These are phyloP conservation scores for Zizania palustris DNA, from an alignment of 202 grass and related monocot genomes.

Conservation along the genomic window DNA sequence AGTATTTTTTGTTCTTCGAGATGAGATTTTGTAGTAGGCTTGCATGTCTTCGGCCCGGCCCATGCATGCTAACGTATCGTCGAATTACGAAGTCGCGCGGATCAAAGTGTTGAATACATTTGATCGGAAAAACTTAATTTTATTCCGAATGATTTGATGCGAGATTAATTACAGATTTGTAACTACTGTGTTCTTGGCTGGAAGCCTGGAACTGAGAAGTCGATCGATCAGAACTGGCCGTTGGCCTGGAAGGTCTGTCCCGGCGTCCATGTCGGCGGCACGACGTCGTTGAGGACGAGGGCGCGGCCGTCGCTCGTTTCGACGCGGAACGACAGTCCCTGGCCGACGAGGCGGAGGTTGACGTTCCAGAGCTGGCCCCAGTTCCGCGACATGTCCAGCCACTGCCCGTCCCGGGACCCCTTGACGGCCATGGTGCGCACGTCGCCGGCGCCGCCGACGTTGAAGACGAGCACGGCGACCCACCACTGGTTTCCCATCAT, in stretches of 20 bases:
- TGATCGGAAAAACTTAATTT: too few species aligned
- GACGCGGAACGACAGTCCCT: slow-evolving; percentile 31
- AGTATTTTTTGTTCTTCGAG: too few species aligned
- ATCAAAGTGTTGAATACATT: too few species aligned
- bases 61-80: too few species aligned
- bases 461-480: slow-evolving; percentile 42
- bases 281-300: background rate
- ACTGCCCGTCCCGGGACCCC: slow-evolving; percentile 4
- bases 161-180: too few species aligned
- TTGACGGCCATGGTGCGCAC: slow-evolving; percentile 7
- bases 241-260: slow-evolving; percentile 47
- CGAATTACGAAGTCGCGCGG: too few species aligned
- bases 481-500: slow-evolving; percentile 42
- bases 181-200: too few species aligned
- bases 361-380: slow-evolving; percentile 43
- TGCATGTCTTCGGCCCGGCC: too few species aligned
- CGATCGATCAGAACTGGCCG: slow-evolving; percentile 12
- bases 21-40: too few species aligned
- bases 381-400: slow-evolving; percentile 25
- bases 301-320: background rate
- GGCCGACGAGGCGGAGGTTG: background rate
- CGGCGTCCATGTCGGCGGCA: slow-evolving; percentile 28
- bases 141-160: too few species aligned
- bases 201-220: background rate
- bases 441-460: slow-evolving; percentile 44